phyloP scores from a whole-genome alignment of 2,329 filamentous ascomycete genomes.

The Calonectria hongkongensis region DNA sequence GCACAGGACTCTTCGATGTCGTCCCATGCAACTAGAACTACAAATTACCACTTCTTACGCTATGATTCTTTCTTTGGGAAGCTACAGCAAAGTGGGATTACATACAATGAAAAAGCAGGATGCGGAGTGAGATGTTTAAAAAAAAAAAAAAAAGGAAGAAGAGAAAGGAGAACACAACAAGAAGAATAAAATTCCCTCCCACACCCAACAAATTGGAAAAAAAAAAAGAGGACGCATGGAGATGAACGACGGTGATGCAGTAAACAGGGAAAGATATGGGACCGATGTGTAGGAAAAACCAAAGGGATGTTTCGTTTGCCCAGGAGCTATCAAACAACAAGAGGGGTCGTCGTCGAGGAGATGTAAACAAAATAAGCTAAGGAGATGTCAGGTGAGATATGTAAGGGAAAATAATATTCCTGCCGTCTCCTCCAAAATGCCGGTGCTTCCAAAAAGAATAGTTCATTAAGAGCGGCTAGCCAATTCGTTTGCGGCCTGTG shows the following conservation, averaged over 20 bases:
- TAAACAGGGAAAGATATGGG: constrained; percentile 31
- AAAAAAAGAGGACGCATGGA: constrained; percentile 36
- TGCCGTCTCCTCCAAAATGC: constrained; percentile 27
- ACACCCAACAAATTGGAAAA: constrained; percentile 41
- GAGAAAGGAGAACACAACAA: not conserved
- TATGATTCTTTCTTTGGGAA: constrained; percentile 13
- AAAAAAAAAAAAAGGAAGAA: not conserved
- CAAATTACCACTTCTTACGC: constrained; percentile 30
- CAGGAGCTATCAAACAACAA: constrained; percentile 53
- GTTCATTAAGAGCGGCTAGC: constrained; percentile 70
- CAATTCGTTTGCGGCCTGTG: constrained; percentile 72
- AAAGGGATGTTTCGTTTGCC: constrained; percentile 47
- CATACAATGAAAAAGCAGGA: constrained; percentile 35
- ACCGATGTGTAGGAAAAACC: constrained; percentile 24
- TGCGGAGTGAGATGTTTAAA: constrained; percentile 23
- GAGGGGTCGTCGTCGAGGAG: constrained; percentile 41
- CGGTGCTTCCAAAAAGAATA: constrained; percentile 27
- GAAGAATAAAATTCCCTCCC: constrained; percentile 14
- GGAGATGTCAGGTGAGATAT: constrained; percentile 46
- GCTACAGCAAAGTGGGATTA: constrained; percentile 29
- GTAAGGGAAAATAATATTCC: constrained; percentile 42
- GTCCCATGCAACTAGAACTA: constrained; percentile 29
- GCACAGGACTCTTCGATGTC: not conserved
- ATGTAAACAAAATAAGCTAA: constrained; percentile 45
- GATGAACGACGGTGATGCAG: constrained; percentile 39